Evolutionary conservation across 345 rosid species (phyloP), one percentile per base, ranked within the genome.

Genomic region (Linum lewisii): DNA sequence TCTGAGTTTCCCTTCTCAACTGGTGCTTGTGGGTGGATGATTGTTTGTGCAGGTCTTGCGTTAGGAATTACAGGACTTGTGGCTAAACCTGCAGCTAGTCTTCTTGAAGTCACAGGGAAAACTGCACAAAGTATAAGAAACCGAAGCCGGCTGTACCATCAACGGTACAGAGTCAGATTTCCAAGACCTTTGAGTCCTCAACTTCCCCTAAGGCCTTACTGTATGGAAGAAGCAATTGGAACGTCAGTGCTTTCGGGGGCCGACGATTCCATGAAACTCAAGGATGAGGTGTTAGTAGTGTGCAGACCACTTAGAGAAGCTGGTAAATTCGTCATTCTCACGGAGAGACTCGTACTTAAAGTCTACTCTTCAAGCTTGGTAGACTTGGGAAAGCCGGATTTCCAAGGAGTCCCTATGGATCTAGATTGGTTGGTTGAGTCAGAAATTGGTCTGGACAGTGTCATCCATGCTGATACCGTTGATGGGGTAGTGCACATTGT

Each of bases 61-160:
- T 66, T 83, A 54, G 98, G 98, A 66, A 78, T 92, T 10, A 82
- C 98, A n/a, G 90, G 98, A 73, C 82, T 92, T 29, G 96, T 92
- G 77, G 96, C 95, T 63, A 81, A 84, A 68, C 98, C 98, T 20
- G 82, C 96, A 54, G 98, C 98, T 67, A 92, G 95, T 72, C 84
- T 92, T 63, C 98, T 86, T 55, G 93, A 92, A 77, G 93, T 84
- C 22, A 84, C 96, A 11, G 98, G 95, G 26, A 86, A 78, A 84
- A 92, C 96, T 22, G 95, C 98, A 25, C 87, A 86, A 63, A 86
- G 98, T 79, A 84, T 92, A 66, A 81, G 96, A 78, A 92, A 83
- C 72, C 71, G 85, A 74, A 92, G 96, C 72, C 78, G 66, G 66
- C 68, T 80, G 54, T 73, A 84, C 73, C 85, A 76, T 49, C 83